Evolutionary conservation across 495 filamentous ascomycete species (phyloP), one percentile per base, ranked within the genome.

Genomic region (Sphaerosporella brunnea): DNA sequence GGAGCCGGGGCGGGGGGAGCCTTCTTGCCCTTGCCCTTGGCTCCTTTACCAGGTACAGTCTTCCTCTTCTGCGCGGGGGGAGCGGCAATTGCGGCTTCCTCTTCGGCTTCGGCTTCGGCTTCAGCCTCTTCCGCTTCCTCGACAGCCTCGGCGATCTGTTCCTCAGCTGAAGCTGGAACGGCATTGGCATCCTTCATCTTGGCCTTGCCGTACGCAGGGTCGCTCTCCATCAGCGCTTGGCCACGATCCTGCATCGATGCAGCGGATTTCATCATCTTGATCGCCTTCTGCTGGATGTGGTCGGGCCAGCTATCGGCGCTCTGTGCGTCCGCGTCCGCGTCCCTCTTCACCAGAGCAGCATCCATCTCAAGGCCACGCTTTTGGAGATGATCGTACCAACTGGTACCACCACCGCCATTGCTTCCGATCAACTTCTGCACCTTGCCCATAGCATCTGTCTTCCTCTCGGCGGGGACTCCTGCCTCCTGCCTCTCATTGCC

Each of bases 181-280:
- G 41, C 25, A 41, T 47, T 1, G 36, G 36, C 18, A 10, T 2
- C 1, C 25, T 46, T 35, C 43, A 15, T 25, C 49, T 55, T 51
- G 51, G 49, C 49, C 35, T 37, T 51, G 23, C 43, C 18, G 47
- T 58, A 44, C 24, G 49, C 35, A 21, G 54, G 47, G 30, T 59
- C 55, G 11, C 50, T 52, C 18, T 52, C 56, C 10, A 59, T 49
- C 21, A 58, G 62, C 36, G 64, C 56, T 28, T 63, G 60, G 0
- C 60, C 64, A 51, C 62, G 61, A 42, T 55, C 59, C 45, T 59
- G 55, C 54, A 66, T 66, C 15, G 50, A 58, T n/a, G 38, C 39
- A 8, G 56, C 56, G 15, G 28, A 50, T 16, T 55, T 37, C 55
- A 59, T 59, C 56, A 59, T 59, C 48, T 55, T 54, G 30, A 47